phyloP scores from a whole-genome alignment of 2,329 filamentous ascomycete species.

The Alternaria novae-zelandiae region DNA sequence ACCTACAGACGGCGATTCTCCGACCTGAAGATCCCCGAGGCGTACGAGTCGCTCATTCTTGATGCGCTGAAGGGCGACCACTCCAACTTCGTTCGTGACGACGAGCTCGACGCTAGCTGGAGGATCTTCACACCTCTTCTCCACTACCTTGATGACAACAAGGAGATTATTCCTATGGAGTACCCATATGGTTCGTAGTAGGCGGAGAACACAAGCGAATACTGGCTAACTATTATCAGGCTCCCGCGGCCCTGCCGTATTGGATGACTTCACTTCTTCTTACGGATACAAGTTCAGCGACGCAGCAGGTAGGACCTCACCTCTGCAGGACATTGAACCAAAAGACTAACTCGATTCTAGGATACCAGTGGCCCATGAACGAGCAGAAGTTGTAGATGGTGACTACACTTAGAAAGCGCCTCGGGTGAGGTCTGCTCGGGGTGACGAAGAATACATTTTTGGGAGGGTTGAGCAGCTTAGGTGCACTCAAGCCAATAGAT shows the following conservation, averaged over 20 bases:
- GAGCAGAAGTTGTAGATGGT: constrained; percentile 44
- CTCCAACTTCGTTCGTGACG: constrained; percentile 79
- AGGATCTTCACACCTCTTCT: constrained; percentile 97
- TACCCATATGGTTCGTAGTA: constrained; percentile 88
- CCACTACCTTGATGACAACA: constrained; percentile 98
- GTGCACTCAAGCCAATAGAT: constrained; percentile 16
- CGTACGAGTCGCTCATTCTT: constrained; percentile 96
- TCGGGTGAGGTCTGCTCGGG: constrained; percentile 19
- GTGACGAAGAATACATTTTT: constrained; percentile 16
- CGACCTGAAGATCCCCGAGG: constrained; percentile 98
- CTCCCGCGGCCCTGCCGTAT: constrained; percentile 91
- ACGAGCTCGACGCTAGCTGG: constrained; percentile 95
- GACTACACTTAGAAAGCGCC: constrained; percentile 20
- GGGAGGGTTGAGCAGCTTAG: constrained; percentile 6
- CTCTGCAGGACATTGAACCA: constrained; percentile 11
- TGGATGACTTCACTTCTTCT: constrained; percentile 97
- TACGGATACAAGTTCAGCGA: constrained; percentile 99
- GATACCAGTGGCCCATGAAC: constrained; percentile 51
- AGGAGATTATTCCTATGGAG: constrained; percentile 99
- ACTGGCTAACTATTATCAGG: constrained; percentile 62
- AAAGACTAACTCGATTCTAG: constrained; percentile 31
- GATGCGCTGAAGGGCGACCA: constrained; percentile 98
- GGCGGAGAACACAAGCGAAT: constrained; percentile 1
- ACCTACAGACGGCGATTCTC: constrained; percentile 99
- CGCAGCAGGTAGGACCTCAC: constrained; percentile 68